These are phyloP conservation scores for Candida verbasci DNA, from an alignment of 805 yeast species.

Conservation along the genomic window DNA sequence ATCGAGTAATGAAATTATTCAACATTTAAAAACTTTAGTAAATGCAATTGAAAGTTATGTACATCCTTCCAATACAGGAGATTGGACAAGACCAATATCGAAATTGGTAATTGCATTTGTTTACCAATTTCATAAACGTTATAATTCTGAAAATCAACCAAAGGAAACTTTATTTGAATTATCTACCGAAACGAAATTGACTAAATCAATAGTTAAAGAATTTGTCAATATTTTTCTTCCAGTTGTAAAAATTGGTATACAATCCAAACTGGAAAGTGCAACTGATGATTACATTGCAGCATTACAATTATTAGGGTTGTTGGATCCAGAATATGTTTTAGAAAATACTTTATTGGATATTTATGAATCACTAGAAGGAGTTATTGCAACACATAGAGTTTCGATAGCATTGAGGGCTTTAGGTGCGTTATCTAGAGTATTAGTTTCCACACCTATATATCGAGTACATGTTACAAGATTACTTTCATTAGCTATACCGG, in stretches of 20 bases:
- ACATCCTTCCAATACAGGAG: constrained; percentile 91
- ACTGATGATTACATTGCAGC: constrained; percentile 56
- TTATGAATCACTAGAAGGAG: constrained; percentile 69
- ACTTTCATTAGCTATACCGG: constrained; percentile 65
- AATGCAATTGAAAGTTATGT: constrained; percentile 73
- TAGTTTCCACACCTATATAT: constrained; percentile 59
- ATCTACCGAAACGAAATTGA: constrained; percentile 29
- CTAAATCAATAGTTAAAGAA: constrained; percentile 25
- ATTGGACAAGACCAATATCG: constrained; percentile 75
- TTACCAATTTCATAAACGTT: constrained; percentile 56
- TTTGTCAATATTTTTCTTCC: constrained; percentile 56
- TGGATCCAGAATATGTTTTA: constrained; percentile 52
- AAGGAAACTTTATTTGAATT: constrained; percentile 21
- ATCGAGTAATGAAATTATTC: constrained; percentile 46
- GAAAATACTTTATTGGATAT: constrained; percentile 61
- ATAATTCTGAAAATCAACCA: constrained; percentile 42
- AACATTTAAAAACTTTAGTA: constrained; percentile 49
- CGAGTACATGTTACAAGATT: constrained; percentile 78
- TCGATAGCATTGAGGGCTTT: constrained; percentile 66
- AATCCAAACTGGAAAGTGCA: constrained; percentile 59
- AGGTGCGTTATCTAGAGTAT: constrained; percentile 59
- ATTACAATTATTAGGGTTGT: constrained; percentile 58
- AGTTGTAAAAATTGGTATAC: constrained; percentile 64
- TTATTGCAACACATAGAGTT: constrained; percentile 76
- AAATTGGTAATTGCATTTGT: constrained; percentile 59